Evolutionary conservation across 768 basidiomycete species (phyloP).

Genomic region (Scleroderma bovista): DNA sequence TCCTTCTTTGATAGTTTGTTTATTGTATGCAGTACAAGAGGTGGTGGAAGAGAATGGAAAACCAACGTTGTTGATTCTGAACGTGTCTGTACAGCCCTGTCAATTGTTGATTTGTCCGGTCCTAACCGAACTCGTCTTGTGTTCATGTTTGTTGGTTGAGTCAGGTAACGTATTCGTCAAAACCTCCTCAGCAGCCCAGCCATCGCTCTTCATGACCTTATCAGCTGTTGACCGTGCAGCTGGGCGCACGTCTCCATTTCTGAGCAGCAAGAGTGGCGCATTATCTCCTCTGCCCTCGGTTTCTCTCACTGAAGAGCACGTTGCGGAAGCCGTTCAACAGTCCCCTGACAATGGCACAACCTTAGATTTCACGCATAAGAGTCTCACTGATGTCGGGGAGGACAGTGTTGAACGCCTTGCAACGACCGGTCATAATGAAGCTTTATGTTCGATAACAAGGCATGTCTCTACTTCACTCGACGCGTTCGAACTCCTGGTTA

Average conservation of each 20-base stretch:
- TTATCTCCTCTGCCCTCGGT: constrained; percentile 29
- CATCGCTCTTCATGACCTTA: constrained; percentile 20
- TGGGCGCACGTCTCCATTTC: constrained; percentile 26
- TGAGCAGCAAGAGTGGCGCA: constrained; percentile 18
- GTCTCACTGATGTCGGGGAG: constrained; percentile 69
- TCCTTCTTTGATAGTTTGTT: too few species aligned
- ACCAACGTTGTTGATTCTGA: too few species aligned
- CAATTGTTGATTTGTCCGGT: constrained; percentile 3
- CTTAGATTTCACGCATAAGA: constrained; percentile 76
- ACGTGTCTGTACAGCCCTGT: too few species aligned
- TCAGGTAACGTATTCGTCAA: constrained; percentile 5
- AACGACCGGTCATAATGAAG: constrained; percentile 44
- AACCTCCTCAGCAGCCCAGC: constrained; percentile 15
- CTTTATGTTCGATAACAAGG: constrained; percentile 52
- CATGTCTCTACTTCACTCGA: constrained; percentile 25
- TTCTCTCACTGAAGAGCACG: constrained; percentile 50
- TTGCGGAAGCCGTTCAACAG: constrained; percentile 56
- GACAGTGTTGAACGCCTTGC: constrained; percentile 76
- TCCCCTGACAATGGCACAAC: constrained; percentile 80
- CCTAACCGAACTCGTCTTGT: constrained; percentile 19
- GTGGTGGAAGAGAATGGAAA: too few species aligned
- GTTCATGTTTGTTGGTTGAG: constrained; percentile 17
- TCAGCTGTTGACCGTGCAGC: constrained; percentile 26
- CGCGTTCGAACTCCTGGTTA: constrained; percentile 7
- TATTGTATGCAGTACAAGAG: too few species aligned